Percentiles rank a stretch among this genome's conserved stretches.
phyloP scores from a whole-genome alignment of 345 rosid species.

The Combretum micranthum region DNA sequence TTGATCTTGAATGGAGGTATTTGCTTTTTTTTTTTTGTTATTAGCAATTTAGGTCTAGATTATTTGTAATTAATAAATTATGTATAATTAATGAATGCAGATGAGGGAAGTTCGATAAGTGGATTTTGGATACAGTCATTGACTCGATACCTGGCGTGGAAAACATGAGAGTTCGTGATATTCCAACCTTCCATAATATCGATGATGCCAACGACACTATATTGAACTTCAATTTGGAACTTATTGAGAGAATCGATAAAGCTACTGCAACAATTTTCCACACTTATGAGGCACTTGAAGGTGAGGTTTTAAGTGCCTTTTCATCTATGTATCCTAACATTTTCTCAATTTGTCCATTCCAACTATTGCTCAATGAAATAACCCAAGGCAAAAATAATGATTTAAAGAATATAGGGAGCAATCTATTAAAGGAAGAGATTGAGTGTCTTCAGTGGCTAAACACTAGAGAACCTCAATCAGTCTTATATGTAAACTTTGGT shows the following conservation, averaged over 20 bases:
- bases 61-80: too few species aligned
- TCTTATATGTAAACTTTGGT: too few species aligned
- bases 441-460: neutral
- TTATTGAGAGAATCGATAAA: neutral
- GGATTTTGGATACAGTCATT: neutral
- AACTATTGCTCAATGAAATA: neutral
- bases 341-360: neutral
- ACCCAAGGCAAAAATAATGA: neutral
- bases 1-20: too few species aligned
- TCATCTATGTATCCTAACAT: neutral
- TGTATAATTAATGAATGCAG: too few species aligned
- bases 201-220: neutral
- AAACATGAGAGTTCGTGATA: conserved; percentile 4
- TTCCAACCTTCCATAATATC: neutral
- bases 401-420: neutral
- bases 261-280: too few species aligned
- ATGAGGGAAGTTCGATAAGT: too few species aligned
- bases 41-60: too few species aligned
- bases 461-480: neutral
- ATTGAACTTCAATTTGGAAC: neutral
- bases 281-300: too few species aligned
- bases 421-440: neutral
- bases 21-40: too few species aligned
- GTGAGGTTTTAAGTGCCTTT: too few species aligned
- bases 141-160: conserved; percentile 6